Conservation (phyloP, 208 protist species). For the Wallacemonas rigidus region DNA sequence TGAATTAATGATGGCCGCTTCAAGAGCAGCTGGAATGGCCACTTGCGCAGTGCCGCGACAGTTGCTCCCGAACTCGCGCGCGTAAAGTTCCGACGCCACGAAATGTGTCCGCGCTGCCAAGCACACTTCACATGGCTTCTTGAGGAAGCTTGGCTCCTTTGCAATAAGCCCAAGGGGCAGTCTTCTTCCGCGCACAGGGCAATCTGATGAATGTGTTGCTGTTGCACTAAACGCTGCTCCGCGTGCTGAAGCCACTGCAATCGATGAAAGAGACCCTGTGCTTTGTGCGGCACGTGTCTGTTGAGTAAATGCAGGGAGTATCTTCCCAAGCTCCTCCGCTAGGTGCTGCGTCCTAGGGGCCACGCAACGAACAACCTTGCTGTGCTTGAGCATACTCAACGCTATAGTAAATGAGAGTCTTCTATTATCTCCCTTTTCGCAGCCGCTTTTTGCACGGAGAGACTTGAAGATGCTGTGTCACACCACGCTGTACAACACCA, state of each 20-base stretch:
- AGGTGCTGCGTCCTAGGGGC: neutral
- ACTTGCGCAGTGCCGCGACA: slow-evolving; percentile 2
- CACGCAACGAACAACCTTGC: neutral
- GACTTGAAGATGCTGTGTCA: no score
- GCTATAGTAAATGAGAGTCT: neutral
- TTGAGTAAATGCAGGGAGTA: slow-evolving; percentile 27
- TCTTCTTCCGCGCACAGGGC: slow-evolving; percentile 46
- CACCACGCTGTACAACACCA: neutral
- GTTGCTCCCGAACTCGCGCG: slow-evolving; percentile 45
- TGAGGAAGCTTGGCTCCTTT: slow-evolving; percentile 44
- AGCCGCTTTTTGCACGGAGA: no score
- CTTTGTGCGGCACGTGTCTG: neutral
- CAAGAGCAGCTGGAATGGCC: slow-evolving; percentile 28
- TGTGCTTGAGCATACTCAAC: neutral
- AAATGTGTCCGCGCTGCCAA: slow-evolving; percentile 65
- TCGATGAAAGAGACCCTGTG: slow-evolving; percentile 30
- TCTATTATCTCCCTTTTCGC: no score
- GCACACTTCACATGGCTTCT: slow-evolving; percentile 55
- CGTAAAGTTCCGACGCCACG: slow-evolving; percentile 71
- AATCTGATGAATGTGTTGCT: slow-evolving; percentile 39
- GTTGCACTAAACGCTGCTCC: slow-evolving; percentile 19
- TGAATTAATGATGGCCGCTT: slow-evolving; percentile 24
- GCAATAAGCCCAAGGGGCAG: slow-evolving; percentile 53
- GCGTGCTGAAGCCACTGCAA: slow-evolving; percentile 40
- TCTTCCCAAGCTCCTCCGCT: slow-evolving; percentile 22